Base-by-base conservation (phyloP, 1,284 basidiomycete species). In the Cryptococcus neoformans region DNA sequence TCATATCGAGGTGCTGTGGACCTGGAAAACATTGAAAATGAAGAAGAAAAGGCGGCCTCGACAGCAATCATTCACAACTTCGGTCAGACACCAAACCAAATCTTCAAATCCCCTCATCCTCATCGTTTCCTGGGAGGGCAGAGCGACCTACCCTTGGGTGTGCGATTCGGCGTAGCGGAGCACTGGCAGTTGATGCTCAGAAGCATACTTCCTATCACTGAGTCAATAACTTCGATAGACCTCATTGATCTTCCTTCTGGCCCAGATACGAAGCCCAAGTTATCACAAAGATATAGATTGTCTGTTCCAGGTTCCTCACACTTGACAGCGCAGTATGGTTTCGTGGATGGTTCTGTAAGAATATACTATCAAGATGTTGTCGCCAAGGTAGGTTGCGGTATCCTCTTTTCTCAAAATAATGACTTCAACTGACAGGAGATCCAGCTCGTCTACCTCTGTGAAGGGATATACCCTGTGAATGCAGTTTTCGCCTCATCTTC, bases 41-140 rank as follows among this genome's bases (percentile, higher is more conserved):
- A 91, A 48, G 79, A 90, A 21, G 91, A 98, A 77, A 84, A 90
- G 42, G 90, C 93, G 66, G 92, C 93, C 0, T 91, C 90, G 1
- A 89, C 94, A 7, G 91, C 92, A 4, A 95, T 94, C 62, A 96
- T 98, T 48, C 93, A 97, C 76, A 96, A 95, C 64, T 89, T 94
- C 68, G 92, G 92, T 14, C 91, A 94, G 77, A 94, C 92, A 0
- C 92, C 92, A 1, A 81, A 86, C 34, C 92, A 91, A 70, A 83
- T 97, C n/a, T 98, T 97, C 77, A 81, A 79, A n/a, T 70, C 80
- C 1, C 84, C 90, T 3, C 94, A 97, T 79, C 91, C 91, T 0
- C 77, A 82, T 44, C 83, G 92, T 14, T 83, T 85, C 62, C 81
- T 87, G 71, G 83, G 87, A 56, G 89, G 90, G 0, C 75, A 84